phyloP scores from a whole-genome alignment of 2,329 filamentous ascomycete genomes.

The Basipetospora sp. region DNA sequence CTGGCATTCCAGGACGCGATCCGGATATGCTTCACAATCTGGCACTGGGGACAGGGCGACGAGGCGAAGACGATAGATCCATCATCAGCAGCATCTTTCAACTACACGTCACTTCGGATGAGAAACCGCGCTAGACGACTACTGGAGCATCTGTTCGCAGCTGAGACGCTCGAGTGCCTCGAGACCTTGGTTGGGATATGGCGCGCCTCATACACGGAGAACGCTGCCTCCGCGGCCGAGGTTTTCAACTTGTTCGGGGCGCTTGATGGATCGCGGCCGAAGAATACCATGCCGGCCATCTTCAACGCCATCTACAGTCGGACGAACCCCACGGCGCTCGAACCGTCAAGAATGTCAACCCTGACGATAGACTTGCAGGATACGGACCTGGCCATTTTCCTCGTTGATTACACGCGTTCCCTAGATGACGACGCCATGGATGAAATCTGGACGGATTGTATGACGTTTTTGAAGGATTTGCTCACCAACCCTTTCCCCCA shows the following conservation, averaged over 20 bases:
- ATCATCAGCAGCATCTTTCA: conserved; percentile 65
- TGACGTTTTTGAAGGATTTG: conserved; percentile 76
- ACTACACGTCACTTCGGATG: conserved; percentile 80
- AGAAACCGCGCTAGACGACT: conserved; percentile 76
- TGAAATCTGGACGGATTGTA: conserved; percentile 93
- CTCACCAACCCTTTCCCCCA: conserved; percentile 90
- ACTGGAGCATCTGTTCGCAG: conserved; percentile 81
- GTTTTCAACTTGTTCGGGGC: conserved; percentile 81
- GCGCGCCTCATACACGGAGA: conserved; percentile 32
- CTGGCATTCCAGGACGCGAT: conserved; percentile 96
- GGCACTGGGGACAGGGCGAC: conserved; percentile 71
- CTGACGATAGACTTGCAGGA: conserved; percentile 75
- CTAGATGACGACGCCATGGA: conserved; percentile 95
- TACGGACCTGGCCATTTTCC: conserved; percentile 69
- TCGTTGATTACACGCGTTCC: conserved; percentile 78
- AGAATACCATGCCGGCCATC: conserved; percentile 80
- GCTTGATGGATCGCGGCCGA: conserved; percentile 77
- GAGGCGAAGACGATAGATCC: conserved; percentile 46
- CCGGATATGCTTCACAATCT: conserved; percentile 80
- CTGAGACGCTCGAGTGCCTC: conserved; percentile 81
- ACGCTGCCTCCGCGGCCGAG: conserved; percentile 26
- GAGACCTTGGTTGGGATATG: conserved; percentile 83
- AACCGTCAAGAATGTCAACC: conserved; percentile 68
- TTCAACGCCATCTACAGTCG: conserved; percentile 95
- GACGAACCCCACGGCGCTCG: conserved; percentile 68